Evolutionary conservation across 257 asterid species (phyloP).

Genomic region (Solanum sejunctum): DNA sequence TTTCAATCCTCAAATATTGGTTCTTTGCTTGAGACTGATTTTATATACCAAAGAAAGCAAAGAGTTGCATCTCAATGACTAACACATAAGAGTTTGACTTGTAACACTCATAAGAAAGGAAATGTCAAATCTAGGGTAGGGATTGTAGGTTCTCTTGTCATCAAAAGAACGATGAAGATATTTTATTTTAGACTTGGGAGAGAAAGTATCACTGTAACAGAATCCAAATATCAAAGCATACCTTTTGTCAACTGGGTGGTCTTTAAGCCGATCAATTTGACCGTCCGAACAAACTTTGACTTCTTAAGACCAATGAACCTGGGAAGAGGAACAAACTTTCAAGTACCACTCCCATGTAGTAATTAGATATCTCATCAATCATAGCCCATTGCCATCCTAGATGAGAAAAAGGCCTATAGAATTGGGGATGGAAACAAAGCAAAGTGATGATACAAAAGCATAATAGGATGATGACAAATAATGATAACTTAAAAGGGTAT

Average conservation of each 20-base stretch:
- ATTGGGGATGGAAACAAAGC: neutral
- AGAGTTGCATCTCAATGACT: neutral
- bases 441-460: neutral
- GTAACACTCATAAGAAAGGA: neutral
- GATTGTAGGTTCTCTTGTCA: no score
- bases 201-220: no score
- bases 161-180: no score
- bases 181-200: no score
- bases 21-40: neutral
- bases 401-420: neutral
- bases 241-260: no score
- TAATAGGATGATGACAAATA: neutral
- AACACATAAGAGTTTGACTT: neutral
- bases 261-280: no score
- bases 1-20: neutral
- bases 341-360: neutral
- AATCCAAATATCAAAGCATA: no score
- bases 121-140: neutral
- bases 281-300: neutral
- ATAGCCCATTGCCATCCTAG: neutral
- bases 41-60: neutral
- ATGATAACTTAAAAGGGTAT: neutral
- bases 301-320: neutral
- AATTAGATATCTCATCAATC: neutral
- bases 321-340: neutral